These are phyloP conservation scores for Penicillium decumbens DNA, from an alignment of 2,329 filamentous ascomycete genomes.

Conservation along the genomic window DNA sequence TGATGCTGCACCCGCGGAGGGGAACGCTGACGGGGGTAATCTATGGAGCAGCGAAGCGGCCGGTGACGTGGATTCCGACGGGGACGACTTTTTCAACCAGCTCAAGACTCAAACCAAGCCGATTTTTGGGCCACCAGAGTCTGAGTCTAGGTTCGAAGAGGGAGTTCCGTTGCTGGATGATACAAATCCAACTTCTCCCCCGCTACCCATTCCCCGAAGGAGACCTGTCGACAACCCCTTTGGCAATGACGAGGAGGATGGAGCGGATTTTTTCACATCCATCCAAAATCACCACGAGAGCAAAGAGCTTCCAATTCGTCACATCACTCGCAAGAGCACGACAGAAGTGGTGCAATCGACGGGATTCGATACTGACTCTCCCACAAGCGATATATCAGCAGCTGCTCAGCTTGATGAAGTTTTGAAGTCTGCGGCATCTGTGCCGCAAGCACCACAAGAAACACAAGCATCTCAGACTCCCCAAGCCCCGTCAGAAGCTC, in stretches of 20 bases:
- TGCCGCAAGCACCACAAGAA: neutral
- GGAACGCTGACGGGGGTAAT: slow-evolving; percentile 12
- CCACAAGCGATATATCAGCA: slow-evolving; percentile 27
- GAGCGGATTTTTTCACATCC: slow-evolving; percentile 36
- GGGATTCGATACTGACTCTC: slow-evolving; percentile 33
- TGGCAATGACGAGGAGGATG: slow-evolving; percentile 38
- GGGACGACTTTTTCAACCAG: slow-evolving; percentile 60
- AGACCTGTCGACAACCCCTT: slow-evolving; percentile 31
- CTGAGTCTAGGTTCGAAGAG: slow-evolving; percentile 63
- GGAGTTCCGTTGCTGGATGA: slow-evolving; percentile 59
- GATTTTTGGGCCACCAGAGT: slow-evolving; percentile 36
- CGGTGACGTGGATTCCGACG: slow-evolving; percentile 45
- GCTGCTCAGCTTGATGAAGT: slow-evolving; percentile 26
- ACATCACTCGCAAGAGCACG: slow-evolving; percentile 65
- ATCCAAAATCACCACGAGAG: slow-evolving; percentile 14
- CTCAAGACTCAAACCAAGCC: slow-evolving; percentile 40
- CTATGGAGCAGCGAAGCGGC: slow-evolving; percentile 48
- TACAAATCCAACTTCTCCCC: slow-evolving; percentile 24
- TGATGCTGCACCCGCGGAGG: slow-evolving; percentile 11
- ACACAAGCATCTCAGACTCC: slow-evolving; percentile 5
- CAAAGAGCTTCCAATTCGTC: slow-evolving; percentile 12
- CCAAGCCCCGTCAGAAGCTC: slow-evolving; percentile 18
- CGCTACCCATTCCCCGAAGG: slow-evolving; percentile 25
- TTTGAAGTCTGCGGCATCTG: slow-evolving; percentile 17
- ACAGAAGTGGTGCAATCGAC: slow-evolving; percentile 59